Conservation (phyloP, 2,329 filamentous ascomycete species). For the Plectosphaerella plurivora region DNA sequence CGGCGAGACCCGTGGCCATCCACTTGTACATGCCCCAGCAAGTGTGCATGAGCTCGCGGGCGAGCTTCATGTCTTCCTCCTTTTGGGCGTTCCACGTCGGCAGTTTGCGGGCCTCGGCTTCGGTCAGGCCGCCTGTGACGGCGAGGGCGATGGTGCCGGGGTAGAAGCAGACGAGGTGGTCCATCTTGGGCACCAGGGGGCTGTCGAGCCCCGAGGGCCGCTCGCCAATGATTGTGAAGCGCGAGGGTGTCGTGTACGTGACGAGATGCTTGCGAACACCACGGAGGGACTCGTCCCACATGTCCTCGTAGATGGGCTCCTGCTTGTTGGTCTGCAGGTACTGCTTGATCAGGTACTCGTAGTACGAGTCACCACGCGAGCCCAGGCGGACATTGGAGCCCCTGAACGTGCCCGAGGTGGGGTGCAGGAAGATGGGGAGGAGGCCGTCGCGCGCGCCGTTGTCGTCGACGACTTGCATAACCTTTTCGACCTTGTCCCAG, state of each 20-base stretch:
- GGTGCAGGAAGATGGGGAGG: conserved; percentile 85
- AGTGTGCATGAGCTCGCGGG: conserved; percentile 88
- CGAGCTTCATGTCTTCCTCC: conserved; percentile 82
- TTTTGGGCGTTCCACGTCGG: conserved; percentile 71
- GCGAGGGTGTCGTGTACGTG: conserved; percentile 76
- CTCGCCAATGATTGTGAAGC: conserved; percentile 88
- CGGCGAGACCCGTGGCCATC: conserved; percentile 85
- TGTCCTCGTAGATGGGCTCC: conserved; percentile 80
- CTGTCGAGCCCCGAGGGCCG: conserved; percentile 67
- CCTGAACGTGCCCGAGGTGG: conserved; percentile 72
- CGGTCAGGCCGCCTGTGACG: conserved; percentile 72
- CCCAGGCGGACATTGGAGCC: conserved; percentile 86
- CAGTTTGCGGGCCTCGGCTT: conserved; percentile 69
- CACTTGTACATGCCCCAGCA: conserved; percentile 97
- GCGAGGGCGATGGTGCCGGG: conserved; percentile 91
- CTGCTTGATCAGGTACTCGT: conserved; percentile 98
- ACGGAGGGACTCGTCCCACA: conserved; percentile 84
- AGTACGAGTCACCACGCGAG: conserved; percentile 94
- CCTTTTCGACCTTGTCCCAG: conserved; percentile 87
- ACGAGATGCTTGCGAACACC: conserved; percentile 90
- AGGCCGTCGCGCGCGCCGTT: conserved; percentile 77
- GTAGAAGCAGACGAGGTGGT: conserved; percentile 96
- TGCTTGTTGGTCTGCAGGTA: conserved; percentile 88
- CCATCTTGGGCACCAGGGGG: conserved; percentile 82
- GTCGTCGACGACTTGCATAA: conserved; percentile 86